phyloP scores from a whole-genome alignment of 2,329 filamentous ascomycete genomes.

The Colletotrichum chlorophyti region DNA sequence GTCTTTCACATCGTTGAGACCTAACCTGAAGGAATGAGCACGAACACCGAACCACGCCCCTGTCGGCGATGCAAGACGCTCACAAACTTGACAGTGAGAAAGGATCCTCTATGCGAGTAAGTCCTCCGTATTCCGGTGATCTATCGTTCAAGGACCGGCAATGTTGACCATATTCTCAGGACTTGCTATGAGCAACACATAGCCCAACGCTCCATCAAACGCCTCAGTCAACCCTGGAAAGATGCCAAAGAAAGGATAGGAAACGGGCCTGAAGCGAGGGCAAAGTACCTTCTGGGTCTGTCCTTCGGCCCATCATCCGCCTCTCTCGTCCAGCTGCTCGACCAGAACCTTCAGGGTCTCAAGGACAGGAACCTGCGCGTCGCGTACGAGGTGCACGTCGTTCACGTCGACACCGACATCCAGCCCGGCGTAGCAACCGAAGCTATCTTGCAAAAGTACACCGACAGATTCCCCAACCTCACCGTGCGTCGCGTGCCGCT shows the following conservation, averaged over 20 bases:
- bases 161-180: constrained; percentile 32
- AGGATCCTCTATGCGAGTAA: constrained; percentile 36
- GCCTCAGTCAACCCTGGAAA: constrained; percentile 60
- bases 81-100: constrained; percentile 31
- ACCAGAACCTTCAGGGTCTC: constrained; percentile 72
- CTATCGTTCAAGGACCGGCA: neutral
- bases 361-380: constrained; percentile 67
- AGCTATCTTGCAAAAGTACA: constrained; percentile 59
- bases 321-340: constrained; percentile 77
- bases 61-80: constrained; percentile 33
- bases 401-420: constrained; percentile 59
- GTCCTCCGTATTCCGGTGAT: constrained; percentile 10
- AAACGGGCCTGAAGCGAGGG: constrained; percentile 37
- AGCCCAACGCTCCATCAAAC: constrained; percentile 79
- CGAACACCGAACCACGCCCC: constrained; percentile 12
- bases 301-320: constrained; percentile 86
- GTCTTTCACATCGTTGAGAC: neutral
- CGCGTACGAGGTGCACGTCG: constrained; percentile 71
- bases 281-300: constrained; percentile 74
- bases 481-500: constrained; percentile 69
- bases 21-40: constrained; percentile 15
- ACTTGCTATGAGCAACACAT: constrained; percentile 81
- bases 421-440: constrained; percentile 35
- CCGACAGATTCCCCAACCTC: constrained; percentile 69
- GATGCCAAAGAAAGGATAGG: constrained; percentile 43